Evolutionary conservation across 1,139 yeast genomes (phyloP).

Genomic region (Kodamaea fungicola): DNA sequence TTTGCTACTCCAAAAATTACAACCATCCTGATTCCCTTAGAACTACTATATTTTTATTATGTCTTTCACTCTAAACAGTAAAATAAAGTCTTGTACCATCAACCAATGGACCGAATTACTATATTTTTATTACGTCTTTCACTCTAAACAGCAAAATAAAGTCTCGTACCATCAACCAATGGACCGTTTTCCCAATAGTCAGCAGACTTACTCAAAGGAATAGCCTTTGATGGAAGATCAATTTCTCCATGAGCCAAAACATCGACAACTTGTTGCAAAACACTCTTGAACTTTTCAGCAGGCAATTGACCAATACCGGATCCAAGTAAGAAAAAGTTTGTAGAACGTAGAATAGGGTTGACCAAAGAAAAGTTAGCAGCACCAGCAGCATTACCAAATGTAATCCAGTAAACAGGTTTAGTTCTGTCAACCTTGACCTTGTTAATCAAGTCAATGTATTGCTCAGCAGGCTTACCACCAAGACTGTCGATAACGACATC

Average conservation of each 20-base stretch:
- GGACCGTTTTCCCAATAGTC: slow-evolving; percentile 9
- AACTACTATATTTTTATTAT: too few relatives aligned
- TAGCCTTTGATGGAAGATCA: slow-evolving; percentile 4
- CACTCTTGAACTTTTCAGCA: slow-evolving; percentile 1
- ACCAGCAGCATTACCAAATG: slow-evolving; percentile 20
- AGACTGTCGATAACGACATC: slow-evolving; percentile 14
- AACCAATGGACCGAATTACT: slow-evolving; percentile 7
- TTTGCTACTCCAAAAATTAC: too few relatives aligned
- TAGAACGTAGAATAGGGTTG: slow-evolving; percentile 14
- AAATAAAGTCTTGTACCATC: slow-evolving; percentile 11
- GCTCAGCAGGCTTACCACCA: slow-evolving; percentile 12
- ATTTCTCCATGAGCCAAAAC: slow-evolving; percentile 9
- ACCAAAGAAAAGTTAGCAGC: slow-evolving; percentile 10
- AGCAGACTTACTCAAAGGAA: slow-evolving; percentile 9
- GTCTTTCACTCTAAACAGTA: too few relatives aligned
- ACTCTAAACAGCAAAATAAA: slow-evolving; percentile 9
- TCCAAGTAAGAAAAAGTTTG: slow-evolving; percentile 18
- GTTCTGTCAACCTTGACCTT: slow-evolving; percentile 6
- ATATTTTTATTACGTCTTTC: too few relatives aligned
- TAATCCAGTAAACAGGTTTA: slow-evolving; percentile 16
- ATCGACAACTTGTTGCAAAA: slow-evolving; percentile 6
- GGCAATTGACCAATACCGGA: slow-evolving; percentile 20
- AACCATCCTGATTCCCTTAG: too few relatives aligned
- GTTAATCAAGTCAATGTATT: slow-evolving; percentile 4
- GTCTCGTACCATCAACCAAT: slow-evolving; percentile 9